A percentile compares a stretch with the other conserved stretches of the same genome.
phyloP scores from a whole-genome alignment of 2,329 filamentous ascomycete genomes.

The Dendrostoma leiphaemia region DNA sequence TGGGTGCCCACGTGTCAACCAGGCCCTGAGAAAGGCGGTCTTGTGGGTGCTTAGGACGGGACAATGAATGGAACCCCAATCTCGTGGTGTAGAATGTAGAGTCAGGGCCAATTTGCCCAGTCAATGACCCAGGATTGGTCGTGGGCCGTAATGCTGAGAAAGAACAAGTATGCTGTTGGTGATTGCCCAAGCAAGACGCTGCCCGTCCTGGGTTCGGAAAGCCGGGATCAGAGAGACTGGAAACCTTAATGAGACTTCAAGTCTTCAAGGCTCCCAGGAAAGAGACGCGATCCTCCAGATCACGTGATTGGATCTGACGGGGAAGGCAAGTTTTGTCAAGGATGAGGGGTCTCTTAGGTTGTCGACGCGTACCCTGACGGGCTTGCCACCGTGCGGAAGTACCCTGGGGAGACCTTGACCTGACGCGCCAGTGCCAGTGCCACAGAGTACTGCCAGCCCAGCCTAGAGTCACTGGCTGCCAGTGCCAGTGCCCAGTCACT shows the following conservation, averaged over 20 bases:
- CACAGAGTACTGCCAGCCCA: too few species aligned
- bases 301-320: not conserved
- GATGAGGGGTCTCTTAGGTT: not conserved
- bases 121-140: too few species aligned
- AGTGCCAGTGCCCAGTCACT: not conserved
- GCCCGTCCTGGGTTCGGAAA: too few species aligned
- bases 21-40: not conserved
- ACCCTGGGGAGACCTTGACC: not conserved
- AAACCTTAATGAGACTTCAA: not conserved
- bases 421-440: too few species aligned
- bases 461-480: too few species aligned
- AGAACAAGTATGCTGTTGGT: too few species aligned
- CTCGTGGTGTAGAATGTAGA: too few species aligned
- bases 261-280: not conserved
- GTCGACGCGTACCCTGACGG: not conserved
- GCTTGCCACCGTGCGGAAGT: not conserved
- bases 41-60: not conserved
- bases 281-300: not conserved
- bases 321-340: not conserved
- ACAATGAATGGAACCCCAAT: not conserved
- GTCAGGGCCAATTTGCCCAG: too few species aligned
- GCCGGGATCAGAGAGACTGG: not conserved
- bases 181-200: too few species aligned
- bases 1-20: not conserved
- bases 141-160: too few species aligned